Conservation (phyloP, 805 yeast genomes). For the Pichia heedii region DNA sequence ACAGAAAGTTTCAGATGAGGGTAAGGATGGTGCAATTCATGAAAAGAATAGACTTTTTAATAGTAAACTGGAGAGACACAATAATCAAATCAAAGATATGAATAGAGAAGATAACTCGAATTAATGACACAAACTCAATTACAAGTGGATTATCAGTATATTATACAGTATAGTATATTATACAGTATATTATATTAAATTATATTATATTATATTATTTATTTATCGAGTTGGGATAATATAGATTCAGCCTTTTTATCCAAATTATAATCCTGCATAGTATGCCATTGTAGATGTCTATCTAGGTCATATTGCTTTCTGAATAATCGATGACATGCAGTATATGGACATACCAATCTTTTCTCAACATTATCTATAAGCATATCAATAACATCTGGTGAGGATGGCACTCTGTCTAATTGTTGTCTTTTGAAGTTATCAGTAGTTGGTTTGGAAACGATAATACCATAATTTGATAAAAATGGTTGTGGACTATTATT, state of each 20-base stretch:
- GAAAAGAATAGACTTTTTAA: slow-evolving; percentile 70
- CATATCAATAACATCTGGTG: slow-evolving; percentile 20
- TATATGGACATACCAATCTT: slow-evolving; percentile 38
- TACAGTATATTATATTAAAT: neutral
- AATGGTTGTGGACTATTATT: too few relatives aligned
- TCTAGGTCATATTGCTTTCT: slow-evolving; percentile 38
- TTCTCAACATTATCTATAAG: slow-evolving; percentile 30
- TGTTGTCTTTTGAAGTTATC: slow-evolving; percentile 34
- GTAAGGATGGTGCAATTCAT: slow-evolving; percentile 43
- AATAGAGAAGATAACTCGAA: slow-evolving; percentile 8
- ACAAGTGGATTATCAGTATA: too few relatives aligned
- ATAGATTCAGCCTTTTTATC: slow-evolving; percentile 10
- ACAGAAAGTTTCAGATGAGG: slow-evolving; percentile 27
- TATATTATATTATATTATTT: neutral
- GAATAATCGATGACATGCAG: slow-evolving; percentile 46
- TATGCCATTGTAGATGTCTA: slow-evolving; percentile 49
- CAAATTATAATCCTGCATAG: slow-evolving; percentile 14
- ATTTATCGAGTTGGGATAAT: neutral
- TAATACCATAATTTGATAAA: slow-evolving; percentile 4
- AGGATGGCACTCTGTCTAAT: slow-evolving; percentile 28
- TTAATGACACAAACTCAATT: too few relatives aligned
- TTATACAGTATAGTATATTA: neutral
- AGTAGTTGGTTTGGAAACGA: slow-evolving; percentile 9
- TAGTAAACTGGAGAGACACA: slow-evolving; percentile 45
- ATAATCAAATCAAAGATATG: slow-evolving; percentile 23